Evolutionary conservation across 2,329 filamentous ascomycete species (phyloP).

Genomic region (Raffaelea deltoideospora): DNA sequence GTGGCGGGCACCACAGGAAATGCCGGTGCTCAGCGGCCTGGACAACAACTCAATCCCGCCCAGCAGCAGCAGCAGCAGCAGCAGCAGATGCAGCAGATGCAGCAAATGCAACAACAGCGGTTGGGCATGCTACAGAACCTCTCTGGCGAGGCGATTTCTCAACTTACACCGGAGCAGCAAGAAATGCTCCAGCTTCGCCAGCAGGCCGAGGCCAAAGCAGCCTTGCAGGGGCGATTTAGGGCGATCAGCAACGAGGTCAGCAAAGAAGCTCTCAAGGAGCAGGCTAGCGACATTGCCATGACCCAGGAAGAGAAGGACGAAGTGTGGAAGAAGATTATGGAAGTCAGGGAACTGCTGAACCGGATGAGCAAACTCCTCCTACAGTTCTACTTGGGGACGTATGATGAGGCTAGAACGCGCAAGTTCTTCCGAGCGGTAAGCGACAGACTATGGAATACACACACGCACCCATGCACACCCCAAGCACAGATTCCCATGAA

Average conservation of each 20-base stretch:
- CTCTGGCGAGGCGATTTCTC: too few relatives aligned
- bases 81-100: background rate
- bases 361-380: constrained; percentile 28
- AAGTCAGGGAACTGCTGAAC: constrained; percentile 24
- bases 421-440: constrained; percentile 39
- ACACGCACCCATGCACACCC: too few relatives aligned
- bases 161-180: constrained; percentile 22
- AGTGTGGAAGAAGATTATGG: constrained; percentile 26
- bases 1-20: background rate
- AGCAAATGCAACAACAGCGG: constrained; percentile 10
- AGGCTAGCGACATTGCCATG: constrained; percentile 31
- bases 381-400: constrained; percentile 18
- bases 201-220: constrained; percentile 19
- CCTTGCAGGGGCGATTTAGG: constrained; percentile 18
- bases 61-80: constrained; percentile 10
- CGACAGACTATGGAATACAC: too few relatives aligned
- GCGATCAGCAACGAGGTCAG: constrained; percentile 18
- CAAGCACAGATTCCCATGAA: too few relatives aligned
- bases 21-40: background rate
- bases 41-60: background rate
- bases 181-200: constrained; percentile 29
- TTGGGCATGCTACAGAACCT: constrained; percentile 13
- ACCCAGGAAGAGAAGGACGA: constrained; percentile 26
- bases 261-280: constrained; percentile 21
- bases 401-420: constrained; percentile 32